phyloP scores from a whole-genome alignment of 495 filamentous ascomycete genomes.

The Aspergillus carlsbadensis region DNA sequence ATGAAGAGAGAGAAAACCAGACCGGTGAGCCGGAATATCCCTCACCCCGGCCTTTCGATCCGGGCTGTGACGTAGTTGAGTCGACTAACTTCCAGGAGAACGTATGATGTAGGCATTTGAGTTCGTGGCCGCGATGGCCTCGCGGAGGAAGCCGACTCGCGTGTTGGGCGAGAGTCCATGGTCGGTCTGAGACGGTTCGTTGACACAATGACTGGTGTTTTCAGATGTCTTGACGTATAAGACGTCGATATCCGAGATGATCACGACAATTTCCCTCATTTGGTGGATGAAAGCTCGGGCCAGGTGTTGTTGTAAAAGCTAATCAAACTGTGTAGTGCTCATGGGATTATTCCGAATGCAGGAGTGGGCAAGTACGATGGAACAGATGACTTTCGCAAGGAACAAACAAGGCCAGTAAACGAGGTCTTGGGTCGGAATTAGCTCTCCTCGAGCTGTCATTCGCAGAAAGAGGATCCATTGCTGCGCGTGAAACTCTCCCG shows the following conservation, averaged over 20 bases:
- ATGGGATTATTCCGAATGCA: neutral
- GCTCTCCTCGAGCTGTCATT: neutral
- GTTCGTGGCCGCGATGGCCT: neutral
- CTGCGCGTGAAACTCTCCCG: neutral
- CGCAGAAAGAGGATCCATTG: neutral
- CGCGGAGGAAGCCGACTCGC: neutral
- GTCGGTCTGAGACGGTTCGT: neutral
- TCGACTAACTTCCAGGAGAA: slow-evolving; percentile 16
- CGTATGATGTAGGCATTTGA: neutral
- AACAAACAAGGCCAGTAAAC: neutral
- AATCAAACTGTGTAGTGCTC: neutral
- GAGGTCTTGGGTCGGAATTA: neutral
- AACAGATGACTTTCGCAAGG: neutral
- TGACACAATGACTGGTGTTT: slow-evolving; percentile 9
- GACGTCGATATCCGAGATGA: slow-evolving; percentile 8
- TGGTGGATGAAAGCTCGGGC: no score
- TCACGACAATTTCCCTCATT: slow-evolving; percentile 2
- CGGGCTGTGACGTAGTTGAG: slow-evolving; percentile 32
- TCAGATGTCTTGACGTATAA: slow-evolving; percentile 27
- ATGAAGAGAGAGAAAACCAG: neutral
- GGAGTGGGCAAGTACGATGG: neutral
- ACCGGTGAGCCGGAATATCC: neutral
- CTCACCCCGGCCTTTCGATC: neutral
- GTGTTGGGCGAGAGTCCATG: neutral
- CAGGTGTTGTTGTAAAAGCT: no score